Evolutionary conservation across 73 alveolate species (phyloP).

Genomic region (Effrenium voratum): DNA sequence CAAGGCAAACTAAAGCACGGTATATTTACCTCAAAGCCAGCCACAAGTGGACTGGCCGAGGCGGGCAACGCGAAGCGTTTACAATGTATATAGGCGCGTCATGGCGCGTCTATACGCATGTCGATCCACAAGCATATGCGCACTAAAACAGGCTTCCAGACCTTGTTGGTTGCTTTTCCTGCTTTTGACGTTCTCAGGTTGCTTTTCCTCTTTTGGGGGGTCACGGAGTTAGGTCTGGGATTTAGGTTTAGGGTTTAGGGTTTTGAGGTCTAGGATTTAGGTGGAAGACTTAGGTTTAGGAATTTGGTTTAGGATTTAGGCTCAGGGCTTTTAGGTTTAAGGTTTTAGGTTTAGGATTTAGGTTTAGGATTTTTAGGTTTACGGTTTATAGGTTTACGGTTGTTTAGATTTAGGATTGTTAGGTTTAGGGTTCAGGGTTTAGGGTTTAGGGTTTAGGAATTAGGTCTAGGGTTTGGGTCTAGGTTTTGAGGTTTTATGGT

Average conservation of each 20-base stretch:
- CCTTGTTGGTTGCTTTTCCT: too few species aligned
- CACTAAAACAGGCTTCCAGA: too few species aligned
- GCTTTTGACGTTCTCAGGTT: too few species aligned
- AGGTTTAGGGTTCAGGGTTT: constrained; percentile 14
- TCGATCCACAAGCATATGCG: too few species aligned
- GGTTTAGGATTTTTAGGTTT: background rate
- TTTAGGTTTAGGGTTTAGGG: background rate
- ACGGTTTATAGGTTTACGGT: background rate
- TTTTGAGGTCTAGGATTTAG: background rate
- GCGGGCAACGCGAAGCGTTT: too few species aligned
- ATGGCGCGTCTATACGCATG: too few species aligned
- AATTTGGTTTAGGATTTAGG: background rate
- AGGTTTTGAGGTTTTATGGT: background rate
- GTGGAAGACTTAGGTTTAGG: background rate
- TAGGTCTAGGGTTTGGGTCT: background rate
- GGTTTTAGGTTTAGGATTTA: background rate
- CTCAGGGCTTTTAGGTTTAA: background rate
- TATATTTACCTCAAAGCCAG: too few species aligned
- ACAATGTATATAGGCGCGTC: too few species aligned
- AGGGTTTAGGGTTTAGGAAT: background rate
- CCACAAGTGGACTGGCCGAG: too few species aligned
- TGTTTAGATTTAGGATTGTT: background rate
- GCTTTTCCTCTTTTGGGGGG: too few species aligned
- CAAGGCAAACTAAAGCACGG: too few species aligned
- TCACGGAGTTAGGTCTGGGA: too few species aligned